Percentiles rank a stretch among this genome's conserved stretches.
phyloP scores from a whole-genome alignment of 129 eudicot genomes.

The Pseudognaphalium luteoalbum region DNA sequence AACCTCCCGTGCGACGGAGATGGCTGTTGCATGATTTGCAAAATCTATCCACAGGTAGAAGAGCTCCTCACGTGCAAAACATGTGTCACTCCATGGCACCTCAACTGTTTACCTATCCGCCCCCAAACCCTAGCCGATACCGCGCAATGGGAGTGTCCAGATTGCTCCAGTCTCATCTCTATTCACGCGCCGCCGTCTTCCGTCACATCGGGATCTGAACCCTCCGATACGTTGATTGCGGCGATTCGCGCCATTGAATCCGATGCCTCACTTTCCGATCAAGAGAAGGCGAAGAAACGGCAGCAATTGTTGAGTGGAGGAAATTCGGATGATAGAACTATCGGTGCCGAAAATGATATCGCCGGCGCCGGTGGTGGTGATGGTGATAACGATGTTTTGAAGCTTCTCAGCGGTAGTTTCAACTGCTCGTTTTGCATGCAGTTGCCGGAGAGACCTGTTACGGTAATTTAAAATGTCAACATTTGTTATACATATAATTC shows the following conservation, averaged over 20 bases:
- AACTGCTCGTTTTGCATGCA: conserved; percentile 83
- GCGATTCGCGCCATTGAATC: conserved; percentile 68
- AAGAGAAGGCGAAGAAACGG: conserved; percentile 65
- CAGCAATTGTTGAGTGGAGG: conserved; percentile 64
- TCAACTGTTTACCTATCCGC: conserved; percentile 47
- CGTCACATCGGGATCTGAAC: conserved; percentile 13
- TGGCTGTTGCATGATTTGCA: conserved; percentile 80
- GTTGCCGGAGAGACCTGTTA: conserved; percentile 83
- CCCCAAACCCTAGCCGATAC: conserved; percentile 55
- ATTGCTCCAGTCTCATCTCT: conserved; percentile 48
- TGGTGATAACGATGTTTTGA: conserved; percentile 41
- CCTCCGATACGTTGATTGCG: conserved; percentile 34
- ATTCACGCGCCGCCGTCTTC: conserved; percentile 18
- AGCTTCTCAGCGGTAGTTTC: conserved; percentile 56
- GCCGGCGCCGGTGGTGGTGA: neutral
- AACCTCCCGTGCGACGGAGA: conserved; percentile 80
- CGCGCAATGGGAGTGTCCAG: conserved; percentile 73
- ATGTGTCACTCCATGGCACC: conserved; percentile 89
- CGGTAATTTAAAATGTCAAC: conserved; percentile 32
- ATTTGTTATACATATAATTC: too few species aligned
- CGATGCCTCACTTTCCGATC: conserved; percentile 55
- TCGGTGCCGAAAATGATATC: neutral
- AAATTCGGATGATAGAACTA: neutral
- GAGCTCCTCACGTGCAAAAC: conserved; percentile 59
- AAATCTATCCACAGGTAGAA: conserved; percentile 47